These are phyloP conservation scores for Lachnellula occidentalis DNA, from an alignment of 2,329 filamentous ascomycete genomes.

Conservation along the genomic window DNA sequence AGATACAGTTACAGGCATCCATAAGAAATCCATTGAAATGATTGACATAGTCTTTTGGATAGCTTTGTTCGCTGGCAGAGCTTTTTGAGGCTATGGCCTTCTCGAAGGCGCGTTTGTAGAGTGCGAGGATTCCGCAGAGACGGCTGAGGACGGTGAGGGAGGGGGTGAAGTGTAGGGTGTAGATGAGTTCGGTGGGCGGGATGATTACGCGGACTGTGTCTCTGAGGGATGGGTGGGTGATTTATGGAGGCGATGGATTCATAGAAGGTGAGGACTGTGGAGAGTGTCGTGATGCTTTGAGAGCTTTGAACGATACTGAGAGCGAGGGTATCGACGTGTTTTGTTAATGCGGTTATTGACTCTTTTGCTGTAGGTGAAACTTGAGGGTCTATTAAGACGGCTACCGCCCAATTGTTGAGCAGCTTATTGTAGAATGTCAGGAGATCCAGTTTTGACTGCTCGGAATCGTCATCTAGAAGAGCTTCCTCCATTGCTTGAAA, in stretches of 20 bases:
- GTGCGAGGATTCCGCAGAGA: constrained; percentile 62
- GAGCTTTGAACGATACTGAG: constrained; percentile 55
- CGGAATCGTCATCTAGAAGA: constrained; percentile 41
- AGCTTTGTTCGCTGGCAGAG: constrained; percentile 32
- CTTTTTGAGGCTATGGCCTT: constrained; percentile 45
- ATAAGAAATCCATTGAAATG: constrained; percentile 80
- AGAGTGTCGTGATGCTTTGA: constrained; percentile 39
- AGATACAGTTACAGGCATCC: constrained; percentile 80
- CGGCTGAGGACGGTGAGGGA: constrained; percentile 61
- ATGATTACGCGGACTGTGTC: constrained; percentile 59
- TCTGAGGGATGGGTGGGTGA: constrained; percentile 46
- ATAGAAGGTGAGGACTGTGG: constrained; percentile 65
- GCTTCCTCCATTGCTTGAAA: constrained; percentile 48
- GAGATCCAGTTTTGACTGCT: constrained; percentile 51
- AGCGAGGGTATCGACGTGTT: constrained; percentile 49
- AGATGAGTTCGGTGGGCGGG: constrained; percentile 62
- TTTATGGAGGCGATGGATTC: constrained; percentile 53
- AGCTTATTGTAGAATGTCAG: constrained; percentile 63
- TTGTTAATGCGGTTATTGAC: constrained; percentile 38
- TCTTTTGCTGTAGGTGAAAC: constrained; percentile 1
- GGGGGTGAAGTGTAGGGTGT: constrained; percentile 62
- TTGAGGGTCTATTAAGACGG: constrained; percentile 37
- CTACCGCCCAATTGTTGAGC: constrained; percentile 53
- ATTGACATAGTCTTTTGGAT: constrained; percentile 56
- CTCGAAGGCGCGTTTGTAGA: constrained; percentile 72